These are phyloP conservation scores for Auricularia sp. DNA, from an alignment of 768 basidiomycete species.

Conservation along the genomic window DNA sequence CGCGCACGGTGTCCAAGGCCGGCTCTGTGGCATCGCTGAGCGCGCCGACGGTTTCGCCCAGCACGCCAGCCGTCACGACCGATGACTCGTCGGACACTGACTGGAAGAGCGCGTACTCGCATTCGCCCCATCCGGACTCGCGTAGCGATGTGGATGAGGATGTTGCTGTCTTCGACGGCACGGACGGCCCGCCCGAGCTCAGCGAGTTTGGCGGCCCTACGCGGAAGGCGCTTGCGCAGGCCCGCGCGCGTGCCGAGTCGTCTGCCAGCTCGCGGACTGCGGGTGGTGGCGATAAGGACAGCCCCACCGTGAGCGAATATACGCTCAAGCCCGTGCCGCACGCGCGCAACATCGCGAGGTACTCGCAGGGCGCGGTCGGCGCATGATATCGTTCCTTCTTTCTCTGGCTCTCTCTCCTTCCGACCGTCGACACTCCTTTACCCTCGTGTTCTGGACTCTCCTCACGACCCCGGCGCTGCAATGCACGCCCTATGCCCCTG, in stretches of 20 bases:
- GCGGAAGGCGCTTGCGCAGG: conserved; percentile 19
- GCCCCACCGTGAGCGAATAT: background rate
- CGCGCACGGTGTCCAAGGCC: conserved; percentile 21
- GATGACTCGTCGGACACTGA: conserved; percentile 71
- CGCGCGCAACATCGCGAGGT: background rate
- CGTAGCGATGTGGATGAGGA: conserved; percentile 30
- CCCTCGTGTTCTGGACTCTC: background rate
- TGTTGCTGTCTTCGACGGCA: conserved; percentile 3
- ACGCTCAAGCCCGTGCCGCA: background rate
- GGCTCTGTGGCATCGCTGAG: conserved; percentile 24
- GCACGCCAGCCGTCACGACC: conserved; percentile 23
- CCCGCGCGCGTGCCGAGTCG: conserved; percentile 14
- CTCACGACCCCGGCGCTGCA: background rate
- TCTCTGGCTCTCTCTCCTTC: background rate
- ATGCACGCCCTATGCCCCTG: background rate
- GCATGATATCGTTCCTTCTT: background rate
- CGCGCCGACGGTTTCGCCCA: conserved; percentile 17
- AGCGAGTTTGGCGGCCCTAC: conserved; percentile 14
- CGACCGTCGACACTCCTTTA: background rate
- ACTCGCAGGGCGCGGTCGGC: background rate
- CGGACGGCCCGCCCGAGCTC: conserved; percentile 15
- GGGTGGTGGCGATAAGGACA: background rate
- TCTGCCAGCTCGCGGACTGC: background rate
- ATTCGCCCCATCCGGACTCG: conserved; percentile 60
- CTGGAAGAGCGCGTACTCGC: conserved; percentile 78